Evolutionary conservation across 805 yeast species (phyloP).

Genomic region (Candida rishiriensis): DNA sequence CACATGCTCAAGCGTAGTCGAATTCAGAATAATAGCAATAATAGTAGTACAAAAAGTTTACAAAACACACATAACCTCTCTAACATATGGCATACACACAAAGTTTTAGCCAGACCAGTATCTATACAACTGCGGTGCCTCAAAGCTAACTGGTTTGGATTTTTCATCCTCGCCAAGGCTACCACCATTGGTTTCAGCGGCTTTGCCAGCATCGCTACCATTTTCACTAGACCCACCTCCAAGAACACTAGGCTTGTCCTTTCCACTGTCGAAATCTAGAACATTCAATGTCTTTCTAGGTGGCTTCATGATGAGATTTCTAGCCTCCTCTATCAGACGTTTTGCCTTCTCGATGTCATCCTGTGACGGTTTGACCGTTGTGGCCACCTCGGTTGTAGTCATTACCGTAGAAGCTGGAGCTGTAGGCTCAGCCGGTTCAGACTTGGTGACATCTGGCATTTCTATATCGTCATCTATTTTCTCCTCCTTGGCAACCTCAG

Average conservation of each 20-base stretch:
- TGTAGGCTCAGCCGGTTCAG: neutral
- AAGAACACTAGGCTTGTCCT: constrained; percentile 14
- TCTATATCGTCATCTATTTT: constrained; percentile 4
- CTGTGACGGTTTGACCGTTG: constrained; percentile 6
- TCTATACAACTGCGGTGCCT: constrained; percentile 58
- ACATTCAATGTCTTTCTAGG: constrained; percentile 31
- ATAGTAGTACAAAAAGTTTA: neutral
- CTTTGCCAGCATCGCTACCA: neutral
- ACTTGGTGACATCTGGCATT: constrained; percentile 22
- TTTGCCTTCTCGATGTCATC: constrained; percentile 16
- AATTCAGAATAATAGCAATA: neutral
- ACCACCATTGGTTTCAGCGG: neutral
- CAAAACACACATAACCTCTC: neutral
- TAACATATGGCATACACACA: neutral
- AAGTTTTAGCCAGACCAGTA: constrained; percentile 54
- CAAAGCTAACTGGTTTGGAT: constrained; percentile 53
- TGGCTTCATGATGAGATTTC: constrained; percentile 25
- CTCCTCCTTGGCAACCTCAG: constrained; percentile 1
- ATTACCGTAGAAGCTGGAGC: neutral
- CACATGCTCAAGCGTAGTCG: neutral
- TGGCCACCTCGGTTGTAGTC: constrained; percentile 3
- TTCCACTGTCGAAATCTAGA: constrained; percentile 23
- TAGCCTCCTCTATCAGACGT: constrained; percentile 25
- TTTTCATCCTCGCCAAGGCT: constrained; percentile 30
- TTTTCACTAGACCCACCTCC: neutral